Percentiles rank a stretch among this genome's conserved stretches.
These are phyloP conservation scores for Aureobasidium sp. DNA, from an alignment of 2,329 filamentous ascomycete genomes.

Conservation along the genomic window DNA sequence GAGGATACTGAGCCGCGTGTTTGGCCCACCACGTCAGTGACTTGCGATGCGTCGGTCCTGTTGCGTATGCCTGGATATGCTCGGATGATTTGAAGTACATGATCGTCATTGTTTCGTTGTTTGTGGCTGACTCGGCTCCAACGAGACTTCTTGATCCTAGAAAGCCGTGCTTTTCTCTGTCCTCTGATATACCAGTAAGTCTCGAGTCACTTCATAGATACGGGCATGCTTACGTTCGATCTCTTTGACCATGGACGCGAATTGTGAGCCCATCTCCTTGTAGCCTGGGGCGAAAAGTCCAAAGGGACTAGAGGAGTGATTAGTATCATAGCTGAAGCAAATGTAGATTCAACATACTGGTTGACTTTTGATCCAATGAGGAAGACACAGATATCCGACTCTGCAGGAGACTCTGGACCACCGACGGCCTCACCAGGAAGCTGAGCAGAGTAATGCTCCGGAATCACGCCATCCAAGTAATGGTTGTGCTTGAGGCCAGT, in stretches of 20 bases:
- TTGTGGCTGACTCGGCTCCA: slow-evolving; percentile 31
- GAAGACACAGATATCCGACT: slow-evolving; percentile 32
- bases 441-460: slow-evolving; percentile 32
- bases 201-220: too few relatives aligned
- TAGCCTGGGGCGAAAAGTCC: slow-evolving; percentile 43
- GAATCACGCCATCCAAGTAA: slow-evolving; percentile 32
- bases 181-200: slow-evolving; percentile 14
- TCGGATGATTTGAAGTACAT: slow-evolving; percentile 48
- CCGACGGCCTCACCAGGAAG: slow-evolving; percentile 32
- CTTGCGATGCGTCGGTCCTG: slow-evolving; percentile 41
- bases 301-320: slow-evolving; percentile 33
- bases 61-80: slow-evolving; percentile 47
- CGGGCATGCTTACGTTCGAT: slow-evolving; percentile 20
- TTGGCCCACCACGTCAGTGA: slow-evolving; percentile 45
- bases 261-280: slow-evolving; percentile 34
- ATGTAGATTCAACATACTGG: slow-evolving; percentile 21
- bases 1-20: slow-evolving; percentile 26
- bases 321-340: background rate
- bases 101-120: slow-evolving; percentile 37
- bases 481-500: slow-evolving; percentile 32
- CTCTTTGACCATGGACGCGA: slow-evolving; percentile 33
- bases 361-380: slow-evolving; percentile 33
- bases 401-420: slow-evolving; percentile 27
- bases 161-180: slow-evolving; percentile 42
- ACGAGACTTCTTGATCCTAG: slow-evolving; percentile 39